Conservation (phyloP, 345 rosid genomes). For the Hibiscus syriacus region DNA sequence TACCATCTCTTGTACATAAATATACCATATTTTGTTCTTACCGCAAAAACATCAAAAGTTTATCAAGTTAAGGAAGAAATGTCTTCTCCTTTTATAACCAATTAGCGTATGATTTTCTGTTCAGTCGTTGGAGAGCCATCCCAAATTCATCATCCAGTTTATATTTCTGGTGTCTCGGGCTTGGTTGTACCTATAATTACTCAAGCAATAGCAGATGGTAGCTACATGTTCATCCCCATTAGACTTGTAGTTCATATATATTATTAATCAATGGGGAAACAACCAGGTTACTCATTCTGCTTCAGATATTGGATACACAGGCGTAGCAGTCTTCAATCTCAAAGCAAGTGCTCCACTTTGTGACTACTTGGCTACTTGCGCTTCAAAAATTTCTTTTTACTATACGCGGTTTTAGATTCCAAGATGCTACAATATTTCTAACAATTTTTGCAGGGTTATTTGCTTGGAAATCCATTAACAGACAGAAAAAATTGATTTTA, state of each 20-base stretch:
- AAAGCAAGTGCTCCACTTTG: slow-evolving; percentile 17
- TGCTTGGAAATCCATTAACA: too few species aligned
- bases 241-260: not conserved
- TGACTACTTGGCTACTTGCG: not conserved
- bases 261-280: not conserved
- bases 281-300: slow-evolving; percentile 1
- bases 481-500: too few species aligned
- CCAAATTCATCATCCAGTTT: slow-evolving; percentile 5
- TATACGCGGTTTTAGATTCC: not conserved
- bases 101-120: not conserved
- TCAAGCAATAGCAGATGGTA: slow-evolving; percentile 13
- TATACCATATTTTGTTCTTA: not conserved
- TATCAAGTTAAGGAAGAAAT: too few species aligned
- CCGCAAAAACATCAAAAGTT: not conserved
- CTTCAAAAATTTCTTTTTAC: not conserved
- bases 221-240: not conserved
- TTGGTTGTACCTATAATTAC: slow-evolving; percentile 8
- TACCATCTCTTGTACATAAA: not conserved
- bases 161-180: slow-evolving; percentile 13
- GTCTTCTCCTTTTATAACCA: too few species aligned
- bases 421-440: not conserved
- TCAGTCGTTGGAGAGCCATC: slow-evolving; percentile 15
- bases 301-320: slow-evolving; percentile 11
- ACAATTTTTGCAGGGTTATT: slow-evolving; percentile 34
- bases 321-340: slow-evolving; percentile 25